Percentiles rank a stretch among this genome's conserved stretches.
phyloP scores from a whole-genome alignment of 73 alveolate species.

The Paramecium sonneborni region DNA sequence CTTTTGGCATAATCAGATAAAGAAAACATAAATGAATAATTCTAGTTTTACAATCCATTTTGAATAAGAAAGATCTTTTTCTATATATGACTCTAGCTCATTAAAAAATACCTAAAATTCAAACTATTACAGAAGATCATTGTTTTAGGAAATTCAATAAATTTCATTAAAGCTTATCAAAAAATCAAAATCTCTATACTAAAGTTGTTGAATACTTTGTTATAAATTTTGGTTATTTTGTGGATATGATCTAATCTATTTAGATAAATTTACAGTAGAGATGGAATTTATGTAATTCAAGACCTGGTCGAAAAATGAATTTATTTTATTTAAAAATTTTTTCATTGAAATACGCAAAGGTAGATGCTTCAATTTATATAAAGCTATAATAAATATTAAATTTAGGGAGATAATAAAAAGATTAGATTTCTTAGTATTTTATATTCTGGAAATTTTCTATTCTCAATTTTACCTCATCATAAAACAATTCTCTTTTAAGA shows the following conservation, averaged over 20 bases:
- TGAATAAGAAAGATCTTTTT: neutral
- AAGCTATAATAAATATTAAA: neutral
- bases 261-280: neutral
- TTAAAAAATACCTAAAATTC: neutral
- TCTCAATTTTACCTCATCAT: slow-evolving; percentile 2
- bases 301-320: neutral
- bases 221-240: neutral
- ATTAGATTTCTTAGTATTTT: neutral
- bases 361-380: neutral
- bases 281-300: slow-evolving; percentile 17
- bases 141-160: slow-evolving; percentile 42
- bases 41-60: neutral
- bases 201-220: neutral
- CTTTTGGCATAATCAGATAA: neutral
- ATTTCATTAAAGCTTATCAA: neutral
- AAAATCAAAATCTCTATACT: neutral
- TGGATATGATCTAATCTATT: neutral
- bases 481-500: slow-evolving; percentile 4
- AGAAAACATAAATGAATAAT: neutral
- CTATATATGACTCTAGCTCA: slow-evolving; percentile 6
- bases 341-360: neutral
- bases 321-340: neutral
- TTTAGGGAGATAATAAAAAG: neutral
- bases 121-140: neutral
- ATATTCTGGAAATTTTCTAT: slow-evolving; percentile 5